These are phyloP conservation scores for Naganishia sp. DNA, from an alignment of 1,284 basidiomycete genomes.

Conservation along the genomic window DNA sequence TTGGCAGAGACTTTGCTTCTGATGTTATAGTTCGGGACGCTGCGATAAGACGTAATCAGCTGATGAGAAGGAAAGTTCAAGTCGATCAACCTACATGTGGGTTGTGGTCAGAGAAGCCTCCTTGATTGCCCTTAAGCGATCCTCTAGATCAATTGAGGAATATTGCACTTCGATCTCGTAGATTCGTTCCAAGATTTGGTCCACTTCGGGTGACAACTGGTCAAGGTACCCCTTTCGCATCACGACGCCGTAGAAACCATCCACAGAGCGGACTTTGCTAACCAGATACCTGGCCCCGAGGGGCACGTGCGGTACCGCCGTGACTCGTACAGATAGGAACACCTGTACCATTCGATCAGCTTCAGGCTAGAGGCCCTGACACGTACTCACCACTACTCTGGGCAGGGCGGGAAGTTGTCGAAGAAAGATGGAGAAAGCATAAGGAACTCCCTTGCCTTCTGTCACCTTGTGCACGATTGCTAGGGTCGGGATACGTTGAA, in stretches of 20 bases:
- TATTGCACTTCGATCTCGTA: conserved; percentile 56
- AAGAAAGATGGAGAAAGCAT: conserved; percentile 62
- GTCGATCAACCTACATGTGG: conserved; percentile 59
- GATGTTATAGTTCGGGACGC: conserved; percentile 65
- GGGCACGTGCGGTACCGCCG: conserved; percentile 59
- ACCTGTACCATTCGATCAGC: conserved; percentile 50
- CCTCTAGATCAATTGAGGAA: conserved; percentile 49
- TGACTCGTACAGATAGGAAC: conserved; percentile 62
- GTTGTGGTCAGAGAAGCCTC: conserved; percentile 57
- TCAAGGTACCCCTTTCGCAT: conserved; percentile 67
- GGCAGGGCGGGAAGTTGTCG: conserved; percentile 65
- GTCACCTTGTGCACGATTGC: conserved; percentile 64
- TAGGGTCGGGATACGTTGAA: conserved; percentile 59
- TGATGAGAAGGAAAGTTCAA: neutral
- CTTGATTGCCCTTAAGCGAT: conserved; percentile 56
- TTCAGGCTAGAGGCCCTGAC: too few species aligned
- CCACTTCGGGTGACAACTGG: conserved; percentile 57
- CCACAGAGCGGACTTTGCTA: conserved; percentile 60
- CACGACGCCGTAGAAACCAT: conserved; percentile 65
- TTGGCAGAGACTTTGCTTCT: conserved; percentile 54
- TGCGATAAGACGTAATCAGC: conserved; percentile 37
- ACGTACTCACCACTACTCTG: conserved; percentile 58
- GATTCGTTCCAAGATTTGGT: conserved; percentile 60
- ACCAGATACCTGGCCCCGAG: conserved; percentile 60
- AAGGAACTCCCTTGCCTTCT: conserved; percentile 61